phyloP scores from a whole-genome alignment of 1,284 basidiomycete genomes.

The Rhodofomes roseus region DNA sequence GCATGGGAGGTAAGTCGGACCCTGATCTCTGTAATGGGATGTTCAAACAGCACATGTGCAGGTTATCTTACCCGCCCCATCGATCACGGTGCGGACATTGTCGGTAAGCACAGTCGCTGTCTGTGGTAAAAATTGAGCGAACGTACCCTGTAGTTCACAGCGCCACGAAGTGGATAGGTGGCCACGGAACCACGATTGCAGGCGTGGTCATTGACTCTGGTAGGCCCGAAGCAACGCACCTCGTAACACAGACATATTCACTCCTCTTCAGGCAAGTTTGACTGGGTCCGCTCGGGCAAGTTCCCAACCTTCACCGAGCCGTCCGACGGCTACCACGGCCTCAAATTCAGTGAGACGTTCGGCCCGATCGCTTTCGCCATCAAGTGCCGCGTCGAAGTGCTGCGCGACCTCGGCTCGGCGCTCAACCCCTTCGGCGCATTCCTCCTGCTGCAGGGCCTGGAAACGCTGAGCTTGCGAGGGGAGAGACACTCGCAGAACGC shows the following conservation, averaged over 20 bases:
- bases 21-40: neutral
- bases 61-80: slow-evolving; percentile 75
- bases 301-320: slow-evolving; percentile 86
- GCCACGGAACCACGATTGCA: slow-evolving; percentile 85
- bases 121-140: neutral
- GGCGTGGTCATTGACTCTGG: slow-evolving; percentile 81
- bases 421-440: slow-evolving; percentile 86
- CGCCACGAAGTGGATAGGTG: slow-evolving; percentile 91
- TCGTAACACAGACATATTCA: neutral
- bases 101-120: slow-evolving; percentile 39
- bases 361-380: slow-evolving; percentile 70
- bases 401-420: slow-evolving; percentile 76
- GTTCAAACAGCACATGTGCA: slow-evolving; percentile 17
- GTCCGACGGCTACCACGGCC: slow-evolving; percentile 81
- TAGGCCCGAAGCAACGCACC: slow-evolving; percentile 15
- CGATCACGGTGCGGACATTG: slow-evolving; percentile 76
- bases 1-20: slow-evolving; percentile 60
- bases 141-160: slow-evolving; percentile 58
- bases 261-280: slow-evolving; percentile 62
- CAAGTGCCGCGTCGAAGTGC: slow-evolving; percentile 71
- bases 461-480: slow-evolving; percentile 80
- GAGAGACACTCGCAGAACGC: slow-evolving; percentile 79
- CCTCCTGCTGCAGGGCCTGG: slow-evolving; percentile 81
- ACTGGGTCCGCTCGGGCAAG: slow-evolving; percentile 76
- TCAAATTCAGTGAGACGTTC: slow-evolving; percentile 73